phyloP scores from a whole-genome alignment of 371 early-diverging fungal species.

The Zychaea mexicana region DNA sequence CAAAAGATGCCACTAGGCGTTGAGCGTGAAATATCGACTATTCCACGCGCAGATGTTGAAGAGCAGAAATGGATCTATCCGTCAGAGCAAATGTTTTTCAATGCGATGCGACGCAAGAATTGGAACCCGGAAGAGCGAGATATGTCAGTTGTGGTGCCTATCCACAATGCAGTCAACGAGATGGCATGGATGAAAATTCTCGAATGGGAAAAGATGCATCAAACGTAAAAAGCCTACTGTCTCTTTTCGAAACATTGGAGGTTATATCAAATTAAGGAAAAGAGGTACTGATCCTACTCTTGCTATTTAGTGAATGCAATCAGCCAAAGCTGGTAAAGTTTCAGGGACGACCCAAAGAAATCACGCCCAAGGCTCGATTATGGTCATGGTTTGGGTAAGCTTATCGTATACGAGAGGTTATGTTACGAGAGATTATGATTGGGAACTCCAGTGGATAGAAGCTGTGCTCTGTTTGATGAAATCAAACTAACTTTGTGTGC shows the following conservation, averaged over 20 bases:
- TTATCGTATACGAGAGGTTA: background rate
- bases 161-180: conserved; percentile 88
- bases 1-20: conserved; percentile 59
- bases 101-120: conserved; percentile 92
- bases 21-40: conserved; percentile 70
- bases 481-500: background rate
- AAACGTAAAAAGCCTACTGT: conserved; percentile 47
- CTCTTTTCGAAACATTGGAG: background rate
- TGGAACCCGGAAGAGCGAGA: conserved; percentile 78
- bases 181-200: conserved; percentile 89
- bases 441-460: background rate
- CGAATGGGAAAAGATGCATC: conserved; percentile 81
- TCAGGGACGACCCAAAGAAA: conserved; percentile 84
- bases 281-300: too few relatives aligned
- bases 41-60: conserved; percentile 64
- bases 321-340: conserved; percentile 82
- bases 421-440: background rate
- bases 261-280: too few relatives aligned
- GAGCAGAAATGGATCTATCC: conserved; percentile 93
- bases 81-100: conserved; percentile 91
- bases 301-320: conserved; percentile 59
- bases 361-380: conserved; percentile 83
- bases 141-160: conserved; percentile 50
- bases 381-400: conserved; percentile 74
- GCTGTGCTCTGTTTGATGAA: background rate